phyloP scores from a whole-genome alignment of 116 monocot species.

The Thalassia testudinum region DNA sequence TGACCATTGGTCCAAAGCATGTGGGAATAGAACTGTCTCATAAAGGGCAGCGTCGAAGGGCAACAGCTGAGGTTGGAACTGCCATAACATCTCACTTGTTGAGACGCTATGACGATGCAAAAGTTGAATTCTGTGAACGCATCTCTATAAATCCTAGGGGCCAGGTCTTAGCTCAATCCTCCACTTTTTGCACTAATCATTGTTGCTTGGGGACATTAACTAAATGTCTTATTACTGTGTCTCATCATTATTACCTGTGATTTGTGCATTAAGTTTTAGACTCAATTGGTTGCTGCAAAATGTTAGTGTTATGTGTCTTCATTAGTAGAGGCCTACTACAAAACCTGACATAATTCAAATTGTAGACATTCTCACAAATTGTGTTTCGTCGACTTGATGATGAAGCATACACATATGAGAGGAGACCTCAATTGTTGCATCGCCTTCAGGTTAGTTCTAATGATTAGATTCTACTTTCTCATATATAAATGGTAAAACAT shows the following conservation, averaged over 20 bases:
- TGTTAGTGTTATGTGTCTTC: not conserved
- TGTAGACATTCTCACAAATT: conserved; percentile 77
- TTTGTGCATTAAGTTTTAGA: no score
- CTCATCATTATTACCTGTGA: no score
- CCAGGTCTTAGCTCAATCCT: conserved; percentile 20
- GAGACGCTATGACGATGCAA: conserved; percentile 61
- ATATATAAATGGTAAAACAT: not conserved
- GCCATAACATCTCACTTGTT: conserved; percentile 78
- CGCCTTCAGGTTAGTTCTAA: conserved; percentile 51
- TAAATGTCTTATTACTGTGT: no score
- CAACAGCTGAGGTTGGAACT: conserved; percentile 61
- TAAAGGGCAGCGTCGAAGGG: conserved; percentile 74
- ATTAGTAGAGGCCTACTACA: not conserved
- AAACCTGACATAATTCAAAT: not conserved
- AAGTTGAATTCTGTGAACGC: conserved; percentile 70
- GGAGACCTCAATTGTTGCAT: conserved; percentile 66
- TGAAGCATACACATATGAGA: conserved; percentile 71
- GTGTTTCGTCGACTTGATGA: conserved; percentile 82
- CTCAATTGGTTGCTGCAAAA: no score
- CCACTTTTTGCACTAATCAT: not conserved
- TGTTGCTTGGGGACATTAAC: not conserved
- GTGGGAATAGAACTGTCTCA: conserved; percentile 57
- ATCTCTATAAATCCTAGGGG: conserved; percentile 84
- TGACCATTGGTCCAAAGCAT: conserved; percentile 64
- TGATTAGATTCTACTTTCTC: not conserved